Conservation (phyloP, 352 stramenopile species). For the Pythium volutum region DNA sequence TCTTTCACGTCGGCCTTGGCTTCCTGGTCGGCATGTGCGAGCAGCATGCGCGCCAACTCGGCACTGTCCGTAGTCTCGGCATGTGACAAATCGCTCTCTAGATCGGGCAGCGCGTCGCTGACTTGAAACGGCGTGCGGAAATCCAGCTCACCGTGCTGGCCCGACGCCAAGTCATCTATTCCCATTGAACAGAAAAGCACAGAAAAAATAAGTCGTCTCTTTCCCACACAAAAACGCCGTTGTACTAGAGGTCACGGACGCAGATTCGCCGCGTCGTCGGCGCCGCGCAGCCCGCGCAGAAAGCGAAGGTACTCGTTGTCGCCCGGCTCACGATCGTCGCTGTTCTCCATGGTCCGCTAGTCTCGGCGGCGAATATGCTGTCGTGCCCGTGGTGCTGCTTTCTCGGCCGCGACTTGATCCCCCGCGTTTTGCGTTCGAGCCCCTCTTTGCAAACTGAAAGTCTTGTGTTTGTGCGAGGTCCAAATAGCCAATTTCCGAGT, state of each 20-base stretch:
- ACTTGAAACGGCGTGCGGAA: slow-evolving; percentile 71
- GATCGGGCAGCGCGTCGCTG: slow-evolving; percentile 51
- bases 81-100: slow-evolving; percentile 48
- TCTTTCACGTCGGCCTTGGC: slow-evolving; percentile 13
- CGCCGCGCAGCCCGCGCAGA: slow-evolving; percentile 53
- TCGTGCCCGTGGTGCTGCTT: background rate
- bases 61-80: slow-evolving; percentile 46
- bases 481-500: background rate
- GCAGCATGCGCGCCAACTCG: slow-evolving; percentile 69
- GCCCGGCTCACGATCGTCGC: slow-evolving; percentile 30
- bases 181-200: slow-evolving; percentile 1
- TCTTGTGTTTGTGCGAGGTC: background rate
- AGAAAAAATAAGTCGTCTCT: background rate
- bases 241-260: slow-evolving; percentile 9
- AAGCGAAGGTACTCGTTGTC: slow-evolving; percentile 84
- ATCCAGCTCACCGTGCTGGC: slow-evolving; percentile 62
- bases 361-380: background rate
- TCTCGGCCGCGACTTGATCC: background rate
- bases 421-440: background rate
- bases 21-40: slow-evolving; percentile 60
- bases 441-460: background rate
- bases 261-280: slow-evolving; percentile 40
- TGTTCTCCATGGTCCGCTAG: slow-evolving; percentile 19
- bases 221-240: background rate
- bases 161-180: slow-evolving; percentile 50